phyloP scores from a whole-genome alignment of 495 filamentous ascomycete genomes.

The Cladorrhinum samala region DNA sequence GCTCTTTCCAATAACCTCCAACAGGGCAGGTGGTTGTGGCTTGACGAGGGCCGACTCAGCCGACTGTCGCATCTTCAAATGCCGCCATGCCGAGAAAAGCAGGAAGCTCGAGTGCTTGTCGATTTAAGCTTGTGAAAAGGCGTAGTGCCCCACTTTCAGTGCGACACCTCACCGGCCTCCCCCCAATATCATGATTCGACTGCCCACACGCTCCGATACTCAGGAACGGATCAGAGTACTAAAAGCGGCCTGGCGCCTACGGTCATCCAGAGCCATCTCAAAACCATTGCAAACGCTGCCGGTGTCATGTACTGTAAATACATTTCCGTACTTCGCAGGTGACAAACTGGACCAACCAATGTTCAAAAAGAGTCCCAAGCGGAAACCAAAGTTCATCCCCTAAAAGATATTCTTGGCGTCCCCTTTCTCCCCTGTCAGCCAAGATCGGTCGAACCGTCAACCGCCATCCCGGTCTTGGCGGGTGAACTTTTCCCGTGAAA shows the following conservation, averaged over 20 bases:
- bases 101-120: slow-evolving; percentile 8
- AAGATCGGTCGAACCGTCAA: background rate
- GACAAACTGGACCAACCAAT: too few relatives aligned
- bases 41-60: background rate
- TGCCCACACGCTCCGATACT: background rate
- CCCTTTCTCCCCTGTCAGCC: background rate
- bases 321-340: too few relatives aligned
- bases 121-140: background rate
- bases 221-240: background rate
- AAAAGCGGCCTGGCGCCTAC: background rate
- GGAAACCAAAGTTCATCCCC: too few relatives aligned
- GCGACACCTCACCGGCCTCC: background rate
- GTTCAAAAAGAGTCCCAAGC: too few relatives aligned
- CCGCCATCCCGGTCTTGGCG: too few relatives aligned
- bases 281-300: too few relatives aligned
- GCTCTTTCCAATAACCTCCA: background rate
- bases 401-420: too few relatives aligned
- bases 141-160: background rate
- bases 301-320: too few relatives aligned
- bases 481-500: too few relatives aligned
- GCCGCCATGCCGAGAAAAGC: slow-evolving; percentile 17
- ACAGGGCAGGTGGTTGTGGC: slow-evolving; percentile 12
- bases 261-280: too few relatives aligned
- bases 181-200: background rate
- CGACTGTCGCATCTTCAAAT: slow-evolving; percentile 4